These are phyloP conservation scores for Coffea eugenioides DNA, from an alignment of 257 asterid genomes.

Conservation along the genomic window DNA sequence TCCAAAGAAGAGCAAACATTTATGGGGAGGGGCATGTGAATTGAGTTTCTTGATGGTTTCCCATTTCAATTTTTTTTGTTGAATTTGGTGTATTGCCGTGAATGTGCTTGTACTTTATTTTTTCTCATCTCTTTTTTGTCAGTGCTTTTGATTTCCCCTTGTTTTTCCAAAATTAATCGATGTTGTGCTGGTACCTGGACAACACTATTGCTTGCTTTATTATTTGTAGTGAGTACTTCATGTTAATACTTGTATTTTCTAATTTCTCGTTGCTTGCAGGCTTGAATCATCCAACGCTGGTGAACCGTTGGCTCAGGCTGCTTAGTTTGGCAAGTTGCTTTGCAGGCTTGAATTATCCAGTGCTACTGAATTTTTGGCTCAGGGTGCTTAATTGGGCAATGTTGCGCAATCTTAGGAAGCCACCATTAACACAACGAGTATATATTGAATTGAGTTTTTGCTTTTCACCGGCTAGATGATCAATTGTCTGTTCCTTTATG, in stretches of 20 bases:
- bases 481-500: slow-evolving; percentile 1
- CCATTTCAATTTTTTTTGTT: not conserved
- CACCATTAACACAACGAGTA: not conserved
- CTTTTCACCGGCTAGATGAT: not conserved
- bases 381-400: slow-evolving; percentile 7
- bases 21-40: not conserved
- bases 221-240: not conserved
- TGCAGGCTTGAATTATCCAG: no score
- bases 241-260: not conserved
- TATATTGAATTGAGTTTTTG: not conserved
- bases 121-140: not conserved
- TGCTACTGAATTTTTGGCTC: no score
- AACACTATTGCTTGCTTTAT: not conserved
- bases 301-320: slow-evolving; percentile 55
- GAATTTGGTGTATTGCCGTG: not conserved
- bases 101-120: not conserved
- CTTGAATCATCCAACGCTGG: slow-evolving; percentile 50
- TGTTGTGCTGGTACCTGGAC: not conserved
- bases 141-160: not conserved
- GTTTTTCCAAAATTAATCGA: not conserved
- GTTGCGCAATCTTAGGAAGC: not conserved
- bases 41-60: not conserved
- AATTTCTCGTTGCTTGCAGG: slow-evolving; percentile 37
- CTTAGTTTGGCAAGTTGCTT: slow-evolving; percentile 26
- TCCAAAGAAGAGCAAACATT: not conserved